Evolutionary conservation across 495 filamentous ascomycete genomes (phyloP).

Genomic region (Penicillium bialowiezense): DNA sequence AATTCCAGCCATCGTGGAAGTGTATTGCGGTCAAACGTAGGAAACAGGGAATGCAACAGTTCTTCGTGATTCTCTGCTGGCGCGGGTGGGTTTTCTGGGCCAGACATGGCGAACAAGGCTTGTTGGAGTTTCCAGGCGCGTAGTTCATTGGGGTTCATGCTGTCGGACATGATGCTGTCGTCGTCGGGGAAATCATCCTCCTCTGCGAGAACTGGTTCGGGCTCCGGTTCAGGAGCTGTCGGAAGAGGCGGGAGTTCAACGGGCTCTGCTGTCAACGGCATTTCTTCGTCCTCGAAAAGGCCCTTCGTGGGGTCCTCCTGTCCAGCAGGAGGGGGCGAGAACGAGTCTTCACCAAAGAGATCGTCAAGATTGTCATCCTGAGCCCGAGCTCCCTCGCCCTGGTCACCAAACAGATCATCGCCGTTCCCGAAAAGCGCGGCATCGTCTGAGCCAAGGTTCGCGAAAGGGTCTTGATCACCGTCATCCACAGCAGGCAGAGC

Average conservation of each 20-base stretch:
- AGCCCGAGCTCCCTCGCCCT: constrained; percentile 27
- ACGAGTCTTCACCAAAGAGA: constrained; percentile 52
- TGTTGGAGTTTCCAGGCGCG: constrained; percentile 52
- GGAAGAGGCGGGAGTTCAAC: constrained; percentile 24
- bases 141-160: constrained; percentile 45
- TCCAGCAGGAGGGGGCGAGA: constrained; percentile 35
- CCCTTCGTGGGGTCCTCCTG: constrained; percentile 40
- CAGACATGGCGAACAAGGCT: constrained; percentile 51
- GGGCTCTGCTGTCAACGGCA: constrained; percentile 22
- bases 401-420: constrained; percentile 45
- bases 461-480: constrained; percentile 20
- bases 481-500: constrained; percentile 12
- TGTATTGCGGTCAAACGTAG: constrained; percentile 63
- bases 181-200: constrained; percentile 38
- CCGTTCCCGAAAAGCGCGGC: constrained; percentile 46
- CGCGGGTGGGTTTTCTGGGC: constrained; percentile 47
- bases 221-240: constrained; percentile 22
- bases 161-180: constrained; percentile 28
- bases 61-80: constrained; percentile 64
- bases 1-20: constrained; percentile 69
- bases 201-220: constrained; percentile 31
- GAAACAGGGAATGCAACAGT: constrained; percentile 65
- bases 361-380: constrained; percentile 47
- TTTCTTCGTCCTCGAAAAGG: constrained; percentile 38
- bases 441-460: constrained; percentile 38